A percentile compares a stretch with the other conserved stretches of the same genome.
Evolutionary conservation across 1,284 basidiomycete genomes (phyloP).

Genomic region (Earliella scabrosa): DNA sequence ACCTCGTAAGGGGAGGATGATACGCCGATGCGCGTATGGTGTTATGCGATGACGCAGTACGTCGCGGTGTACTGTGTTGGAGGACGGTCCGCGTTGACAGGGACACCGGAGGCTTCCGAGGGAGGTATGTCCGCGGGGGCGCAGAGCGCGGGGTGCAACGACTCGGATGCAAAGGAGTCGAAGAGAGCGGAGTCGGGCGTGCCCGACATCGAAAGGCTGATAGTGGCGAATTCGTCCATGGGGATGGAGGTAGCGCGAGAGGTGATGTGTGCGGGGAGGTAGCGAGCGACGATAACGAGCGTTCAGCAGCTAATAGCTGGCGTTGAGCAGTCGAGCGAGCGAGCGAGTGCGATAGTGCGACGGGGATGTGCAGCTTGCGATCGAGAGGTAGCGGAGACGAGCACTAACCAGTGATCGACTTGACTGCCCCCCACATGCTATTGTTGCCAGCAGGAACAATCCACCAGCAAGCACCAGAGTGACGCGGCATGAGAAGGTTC

Average conservation of each 20-base stretch:
- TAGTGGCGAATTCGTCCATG: slow-evolving; percentile 4
- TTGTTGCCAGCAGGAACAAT: too few relatives aligned
- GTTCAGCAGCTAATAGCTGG: not conserved
- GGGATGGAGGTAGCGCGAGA: too few relatives aligned
- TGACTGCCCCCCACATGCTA: too few relatives aligned
- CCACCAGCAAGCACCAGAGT: too few relatives aligned
- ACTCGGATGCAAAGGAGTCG: not conserved
- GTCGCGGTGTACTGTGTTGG: not conserved
- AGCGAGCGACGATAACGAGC: not conserved
- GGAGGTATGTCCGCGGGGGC: not conserved
- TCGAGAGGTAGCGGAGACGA: too few relatives aligned
- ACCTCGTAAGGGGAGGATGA: not conserved
- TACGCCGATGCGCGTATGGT: not conserved
- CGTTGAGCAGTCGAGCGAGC: too few relatives aligned
- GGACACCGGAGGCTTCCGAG: not conserved
- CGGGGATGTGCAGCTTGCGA: too few relatives aligned
- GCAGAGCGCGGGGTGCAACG: not conserved
- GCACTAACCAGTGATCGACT: too few relatives aligned
- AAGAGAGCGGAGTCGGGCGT: not conserved
- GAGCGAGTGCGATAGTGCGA: too few relatives aligned
- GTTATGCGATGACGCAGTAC: slow-evolving; percentile 5
- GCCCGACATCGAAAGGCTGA: not conserved
- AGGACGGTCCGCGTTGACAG: not conserved
- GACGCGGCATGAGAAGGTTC: too few relatives aligned
- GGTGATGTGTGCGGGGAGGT: not conserved